Percentiles rank a stretch among this genome's conserved stretches.
phyloP scores from a whole-genome alignment of 345 rosid species.

The Chamaenerion angustifolium region DNA sequence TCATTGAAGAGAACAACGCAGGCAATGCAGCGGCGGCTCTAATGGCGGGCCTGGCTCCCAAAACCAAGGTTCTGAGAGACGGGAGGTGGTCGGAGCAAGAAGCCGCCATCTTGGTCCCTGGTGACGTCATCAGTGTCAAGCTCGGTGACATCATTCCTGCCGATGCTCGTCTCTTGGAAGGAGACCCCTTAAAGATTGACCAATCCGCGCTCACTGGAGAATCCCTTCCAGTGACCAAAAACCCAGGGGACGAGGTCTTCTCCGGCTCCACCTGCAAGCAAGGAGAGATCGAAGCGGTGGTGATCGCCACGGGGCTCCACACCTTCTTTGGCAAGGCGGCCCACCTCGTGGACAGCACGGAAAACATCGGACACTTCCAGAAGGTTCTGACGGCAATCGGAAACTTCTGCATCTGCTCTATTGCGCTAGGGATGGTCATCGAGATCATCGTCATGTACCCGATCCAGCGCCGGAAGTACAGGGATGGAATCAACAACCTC shows the following conservation, averaged over 20 bases:
- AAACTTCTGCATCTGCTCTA: constrained; percentile 87
- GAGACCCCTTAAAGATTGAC: constrained; percentile 71
- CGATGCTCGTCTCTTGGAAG: constrained; percentile 75
- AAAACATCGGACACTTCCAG: constrained; percentile 74
- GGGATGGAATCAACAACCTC: constrained; percentile 76
- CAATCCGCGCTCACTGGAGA: constrained; percentile 79
- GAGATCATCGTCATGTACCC: constrained; percentile 78
- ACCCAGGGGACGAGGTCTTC: constrained; percentile 61
- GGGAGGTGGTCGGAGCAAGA: constrained; percentile 72
- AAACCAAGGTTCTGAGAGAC: constrained; percentile 73
- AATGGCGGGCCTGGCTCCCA: constrained; percentile 62
- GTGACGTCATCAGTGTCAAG: constrained; percentile 67
- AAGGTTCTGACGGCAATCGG: constrained; percentile 76
- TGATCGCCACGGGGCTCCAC: constrained; percentile 75
- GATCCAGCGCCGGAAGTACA: constrained; percentile 55
- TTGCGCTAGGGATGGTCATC: constrained; percentile 47
- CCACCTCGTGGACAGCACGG: constrained; percentile 73
- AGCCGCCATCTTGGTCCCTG: constrained; percentile 62
- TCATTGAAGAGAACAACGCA: constrained; percentile 77
- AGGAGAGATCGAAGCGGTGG: constrained; percentile 81
- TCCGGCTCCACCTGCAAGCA: constrained; percentile 86
- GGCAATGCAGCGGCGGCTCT: constrained; percentile 84
- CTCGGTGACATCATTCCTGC: constrained; percentile 77
- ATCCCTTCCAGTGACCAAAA: constrained; percentile 61
- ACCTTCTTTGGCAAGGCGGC: constrained; percentile 89